A percentile compares a stretch with the other conserved stretches of the same genome.
Evolutionary conservation across 495 filamentous ascomycete genomes (phyloP).

Genomic region (Podospora pseudocomata): DNA sequence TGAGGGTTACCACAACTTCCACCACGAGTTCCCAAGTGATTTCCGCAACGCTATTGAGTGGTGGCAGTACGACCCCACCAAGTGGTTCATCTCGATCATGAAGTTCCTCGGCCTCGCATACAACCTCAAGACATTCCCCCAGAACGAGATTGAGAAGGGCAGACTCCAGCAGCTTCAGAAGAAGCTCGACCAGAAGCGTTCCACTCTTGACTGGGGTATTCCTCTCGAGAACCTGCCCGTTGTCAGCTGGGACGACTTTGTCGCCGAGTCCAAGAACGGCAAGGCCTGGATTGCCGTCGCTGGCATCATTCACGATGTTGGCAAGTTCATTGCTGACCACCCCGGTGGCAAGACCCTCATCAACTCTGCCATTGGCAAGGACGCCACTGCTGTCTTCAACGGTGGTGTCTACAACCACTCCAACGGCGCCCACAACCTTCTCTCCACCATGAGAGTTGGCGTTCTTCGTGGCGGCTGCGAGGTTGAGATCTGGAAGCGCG

Average conservation of each 20-base stretch:
- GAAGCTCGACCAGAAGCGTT: slow-evolving; percentile 96
- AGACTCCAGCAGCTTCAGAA: slow-evolving; percentile 96
- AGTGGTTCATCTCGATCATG: slow-evolving; percentile 93
- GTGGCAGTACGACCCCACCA: slow-evolving; percentile 98
- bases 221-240: slow-evolving; percentile 93
- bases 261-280: slow-evolving; percentile 75
- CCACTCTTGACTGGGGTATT: slow-evolving; percentile 89
- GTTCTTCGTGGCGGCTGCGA: slow-evolving; percentile 95
- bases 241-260: slow-evolving; percentile 94
- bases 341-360: slow-evolving; percentile 97
- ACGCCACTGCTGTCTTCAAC: slow-evolving; percentile 98
- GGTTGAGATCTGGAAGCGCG: slow-evolving; percentile 98
- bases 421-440: slow-evolving; percentile 95
- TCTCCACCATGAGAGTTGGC: slow-evolving; percentile 94
- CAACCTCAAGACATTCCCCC: slow-evolving; percentile 94
- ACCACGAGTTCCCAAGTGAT: slow-evolving; percentile 98
- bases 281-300: slow-evolving; percentile 84
- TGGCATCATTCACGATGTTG: slow-evolving; percentile 93
- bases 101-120: slow-evolving; percentile 93
- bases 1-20: slow-evolving; percentile 99
- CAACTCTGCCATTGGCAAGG: slow-evolving; percentile 88
- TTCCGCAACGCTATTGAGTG: slow-evolving; percentile 98
- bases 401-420: slow-evolving; percentile 97
- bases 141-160: slow-evolving; percentile 99
- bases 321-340: slow-evolving; percentile 93